These are phyloP conservation scores for Plasmodium knowlesi DNA, from an alignment of 169 alveolate species.

Conservation along the genomic window DNA sequence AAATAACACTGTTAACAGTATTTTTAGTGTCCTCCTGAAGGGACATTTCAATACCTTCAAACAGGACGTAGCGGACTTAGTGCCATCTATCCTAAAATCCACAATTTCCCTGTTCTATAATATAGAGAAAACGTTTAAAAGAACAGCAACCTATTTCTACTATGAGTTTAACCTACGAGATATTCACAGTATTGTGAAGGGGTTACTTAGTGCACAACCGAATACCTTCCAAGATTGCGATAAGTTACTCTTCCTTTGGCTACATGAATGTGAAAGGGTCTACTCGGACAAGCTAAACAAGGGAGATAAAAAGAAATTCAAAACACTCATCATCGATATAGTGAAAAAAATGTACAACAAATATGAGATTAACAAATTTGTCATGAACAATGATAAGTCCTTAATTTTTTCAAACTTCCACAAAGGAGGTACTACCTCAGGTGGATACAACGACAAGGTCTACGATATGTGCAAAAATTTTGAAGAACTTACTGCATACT, in stretches of 20 bases:
- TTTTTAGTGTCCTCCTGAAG: slow-evolving; percentile 93
- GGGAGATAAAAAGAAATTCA: slow-evolving; percentile 90
- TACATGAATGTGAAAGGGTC: slow-evolving; percentile 96
- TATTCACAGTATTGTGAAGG: slow-evolving; percentile 94
- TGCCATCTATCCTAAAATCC: slow-evolving; percentile 92
- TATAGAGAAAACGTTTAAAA: slow-evolving; percentile 92
- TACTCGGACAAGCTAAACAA: slow-evolving; percentile 94
- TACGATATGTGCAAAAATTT: slow-evolving; percentile 92
- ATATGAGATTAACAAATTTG: slow-evolving; percentile 91
- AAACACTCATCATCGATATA: slow-evolving; percentile 90
- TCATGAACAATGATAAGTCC: slow-evolving; percentile 49
- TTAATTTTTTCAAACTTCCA: slow-evolving; percentile 78
- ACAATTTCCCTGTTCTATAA: slow-evolving; percentile 91
- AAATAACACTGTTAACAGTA: slow-evolving; percentile 91
- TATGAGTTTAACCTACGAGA: slow-evolving; percentile 96
- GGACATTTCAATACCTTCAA: slow-evolving; percentile 93
- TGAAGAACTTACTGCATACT: slow-evolving; percentile 86
- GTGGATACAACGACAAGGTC: slow-evolving; percentile 82
- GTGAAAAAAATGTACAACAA: slow-evolving; percentile 92
- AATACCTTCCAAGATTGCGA: slow-evolving; percentile 91
- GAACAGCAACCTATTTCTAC: slow-evolving; percentile 97
- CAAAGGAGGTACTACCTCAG: slow-evolving; percentile 59
- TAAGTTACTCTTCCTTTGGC: slow-evolving; percentile 93
- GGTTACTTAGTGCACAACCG: slow-evolving; percentile 93
- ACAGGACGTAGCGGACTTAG: slow-evolving; percentile 91